These are phyloP conservation scores for Penicillium roqueforti DNA, from an alignment of 495 filamentous ascomycete genomes.

Conservation along the genomic window DNA sequence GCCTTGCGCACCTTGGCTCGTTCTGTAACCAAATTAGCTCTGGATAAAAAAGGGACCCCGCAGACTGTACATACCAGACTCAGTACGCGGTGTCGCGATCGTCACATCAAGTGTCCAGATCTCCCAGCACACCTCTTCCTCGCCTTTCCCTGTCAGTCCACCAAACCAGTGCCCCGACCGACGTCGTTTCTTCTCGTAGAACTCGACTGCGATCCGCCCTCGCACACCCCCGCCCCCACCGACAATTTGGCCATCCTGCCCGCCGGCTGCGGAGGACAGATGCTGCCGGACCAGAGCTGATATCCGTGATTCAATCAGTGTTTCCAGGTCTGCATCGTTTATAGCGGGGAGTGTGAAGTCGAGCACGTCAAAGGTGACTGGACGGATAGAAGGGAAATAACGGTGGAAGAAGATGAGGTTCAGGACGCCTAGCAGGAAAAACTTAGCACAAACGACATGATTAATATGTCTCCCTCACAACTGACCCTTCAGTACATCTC, in stretches of 20 bases:
- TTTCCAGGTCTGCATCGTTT: constrained; percentile 83
- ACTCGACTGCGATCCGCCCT: constrained; percentile 81
- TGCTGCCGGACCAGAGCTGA: constrained; percentile 64
- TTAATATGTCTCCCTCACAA: no score
- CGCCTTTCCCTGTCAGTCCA: constrained; percentile 54
- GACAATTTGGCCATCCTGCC: constrained; percentile 46
- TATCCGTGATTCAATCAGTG: constrained; percentile 84
- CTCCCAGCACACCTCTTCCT: constrained; percentile 97
- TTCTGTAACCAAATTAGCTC: constrained; percentile 47
- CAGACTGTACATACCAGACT: constrained; percentile 60
- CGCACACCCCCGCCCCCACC: constrained; percentile 48
- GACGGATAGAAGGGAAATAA: constrained; percentile 82
- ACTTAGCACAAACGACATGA: not conserved
- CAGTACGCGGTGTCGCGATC: constrained; percentile 80
- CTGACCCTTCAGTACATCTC: constrained; percentile 87
- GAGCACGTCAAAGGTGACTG: constrained; percentile 83
- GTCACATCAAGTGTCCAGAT: constrained; percentile 90
- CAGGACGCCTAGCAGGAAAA: constrained; percentile 62
- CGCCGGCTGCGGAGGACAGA: constrained; percentile 43
- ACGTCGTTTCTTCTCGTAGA: constrained; percentile 86
- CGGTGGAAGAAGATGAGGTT: constrained; percentile 99
- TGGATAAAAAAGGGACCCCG: not conserved
- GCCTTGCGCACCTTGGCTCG: constrained; percentile 79
- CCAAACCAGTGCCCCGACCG: constrained; percentile 70
- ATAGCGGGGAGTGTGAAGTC: constrained; percentile 88